Evolutionary conservation across 495 filamentous ascomycete genomes (phyloP), one percentile per base, ranked within the genome.

Genomic region (Polyplosphaeria fusca): DNA sequence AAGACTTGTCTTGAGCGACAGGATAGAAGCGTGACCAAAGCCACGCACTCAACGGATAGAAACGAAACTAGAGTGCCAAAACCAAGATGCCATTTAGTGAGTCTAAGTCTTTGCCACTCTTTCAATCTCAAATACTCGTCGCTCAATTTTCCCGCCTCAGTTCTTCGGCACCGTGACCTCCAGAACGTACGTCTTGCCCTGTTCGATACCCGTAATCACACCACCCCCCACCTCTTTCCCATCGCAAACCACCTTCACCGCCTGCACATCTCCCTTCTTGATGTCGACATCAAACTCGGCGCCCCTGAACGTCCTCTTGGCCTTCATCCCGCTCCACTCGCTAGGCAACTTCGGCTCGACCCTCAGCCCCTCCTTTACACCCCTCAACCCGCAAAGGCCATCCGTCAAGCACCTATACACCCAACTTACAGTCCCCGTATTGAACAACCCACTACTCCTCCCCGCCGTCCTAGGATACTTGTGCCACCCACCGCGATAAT

Each of bases 351-450:
- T 77, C 4, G 79, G 79, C 13, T 67, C 66, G 27, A 81, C 69
- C 16, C 47, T 45, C 23, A 81, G 55, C 0, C 77, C 79, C 1
- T 78, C 63, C 12, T 59, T 53, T 23, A 77, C 77, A 12, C 79
- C 79, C 13, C 73, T 68, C 35, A 81, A 61, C 3, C 79, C 79
- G 53, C 77, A 81, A 0, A 81, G 67, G 0, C 77, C 77, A 59
- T 81, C 79, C 52, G 77, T 70, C 61, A 81, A 74, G 63, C 70
- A 75, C 12, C 79, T 73, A 68, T 81, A 81, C 1, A 67, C 76
- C 79, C 79, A 80, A 23, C 74, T 75, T 9, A 78, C 74, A 18
- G 77, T 81, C 38, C 79, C 79, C 24, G 79, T 81, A 70, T 81
- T 81, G 68, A 81, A 81, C 25, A 81, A 56, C 59, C 79, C 77